Percentiles rank a stretch among this genome's conserved stretches.
phyloP scores from a whole-genome alignment of 2,329 filamentous ascomycete species.

The Trichoderma simmonsii region DNA sequence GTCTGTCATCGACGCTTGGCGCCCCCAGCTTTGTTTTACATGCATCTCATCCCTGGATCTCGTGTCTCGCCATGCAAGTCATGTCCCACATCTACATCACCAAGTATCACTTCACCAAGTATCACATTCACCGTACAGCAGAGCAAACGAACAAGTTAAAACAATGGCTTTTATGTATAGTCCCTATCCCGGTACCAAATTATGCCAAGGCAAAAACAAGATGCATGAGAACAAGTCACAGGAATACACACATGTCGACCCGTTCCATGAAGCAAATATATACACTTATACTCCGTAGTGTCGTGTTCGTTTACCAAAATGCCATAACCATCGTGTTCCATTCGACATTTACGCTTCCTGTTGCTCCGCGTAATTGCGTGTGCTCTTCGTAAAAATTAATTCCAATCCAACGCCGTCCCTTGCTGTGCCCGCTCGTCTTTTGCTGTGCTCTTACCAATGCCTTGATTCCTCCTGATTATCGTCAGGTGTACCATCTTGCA shows the following conservation, averaged over 20 bases:
- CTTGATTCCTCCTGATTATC: not conserved
- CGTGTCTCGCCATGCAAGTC: not conserved
- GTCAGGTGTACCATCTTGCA: not conserved
- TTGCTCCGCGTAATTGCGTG: slow-evolving; percentile 8
- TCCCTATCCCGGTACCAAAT: not conserved
- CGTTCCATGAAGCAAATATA: not conserved
- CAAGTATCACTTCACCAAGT: not conserved
- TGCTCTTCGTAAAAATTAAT: not conserved
- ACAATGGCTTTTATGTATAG: not conserved
- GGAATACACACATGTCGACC: not conserved
- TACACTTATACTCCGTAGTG: not conserved
- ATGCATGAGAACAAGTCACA: not conserved
- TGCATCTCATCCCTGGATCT: not conserved
- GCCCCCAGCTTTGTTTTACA: not conserved
- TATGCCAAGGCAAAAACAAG: not conserved
- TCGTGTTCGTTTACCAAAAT: slow-evolving; percentile 3
- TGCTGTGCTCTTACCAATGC: slow-evolving; percentile 3
- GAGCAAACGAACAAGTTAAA: not conserved
- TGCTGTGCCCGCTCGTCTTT: slow-evolving; percentile 13
- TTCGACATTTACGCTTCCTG: slow-evolving; percentile 14
- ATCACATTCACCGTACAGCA: not conserved
- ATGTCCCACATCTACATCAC: not conserved
- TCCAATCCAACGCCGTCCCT: slow-evolving; percentile 2
- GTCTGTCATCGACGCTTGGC: not conserved
- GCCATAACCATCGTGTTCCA: slow-evolving; percentile 11